Conservation (phyloP, 352 stramenopile species). For the Pythium sp. region DNA sequence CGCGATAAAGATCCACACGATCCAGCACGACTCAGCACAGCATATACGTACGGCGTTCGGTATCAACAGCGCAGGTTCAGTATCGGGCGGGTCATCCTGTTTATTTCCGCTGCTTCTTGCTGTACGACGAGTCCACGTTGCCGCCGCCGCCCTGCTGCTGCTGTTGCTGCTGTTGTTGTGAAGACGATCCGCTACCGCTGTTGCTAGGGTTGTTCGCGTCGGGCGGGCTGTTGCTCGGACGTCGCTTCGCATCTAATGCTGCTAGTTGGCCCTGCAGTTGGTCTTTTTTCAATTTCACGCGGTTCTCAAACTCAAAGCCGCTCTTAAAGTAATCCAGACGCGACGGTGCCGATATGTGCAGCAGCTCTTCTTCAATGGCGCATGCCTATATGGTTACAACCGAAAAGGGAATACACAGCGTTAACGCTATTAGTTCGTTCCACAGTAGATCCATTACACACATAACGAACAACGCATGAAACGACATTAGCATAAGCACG, state of each 20-base stretch:
- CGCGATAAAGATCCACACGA: neutral
- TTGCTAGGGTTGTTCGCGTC: constrained; percentile 30
- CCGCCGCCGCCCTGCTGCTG: constrained; percentile 11
- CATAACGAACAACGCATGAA: neutral
- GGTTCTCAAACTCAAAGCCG: constrained; percentile 89
- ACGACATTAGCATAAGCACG: constrained; percentile 8
- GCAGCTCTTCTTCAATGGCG: constrained; percentile 86
- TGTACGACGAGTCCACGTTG: constrained; percentile 30
- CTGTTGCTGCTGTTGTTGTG: constrained; percentile 14
- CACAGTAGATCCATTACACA: constrained; percentile 3
- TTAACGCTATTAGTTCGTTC: constrained; percentile 6
- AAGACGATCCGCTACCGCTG: constrained; percentile 28
- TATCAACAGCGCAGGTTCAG: neutral
- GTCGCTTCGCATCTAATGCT: constrained; percentile 75
- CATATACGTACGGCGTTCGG: neutral
- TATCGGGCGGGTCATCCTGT: neutral
- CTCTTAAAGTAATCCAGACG: constrained; percentile 90
- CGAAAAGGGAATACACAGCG: neutral
- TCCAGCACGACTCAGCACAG: neutral
- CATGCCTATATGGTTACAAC: constrained; percentile 54
- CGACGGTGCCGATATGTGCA: constrained; percentile 87
- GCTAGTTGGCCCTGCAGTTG: constrained; percentile 83
- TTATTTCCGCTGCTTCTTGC: constrained; percentile 63
- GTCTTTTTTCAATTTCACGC: constrained; percentile 88
- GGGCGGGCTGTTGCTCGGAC: constrained; percentile 35